These are phyloP conservation scores for Juncus inflexus DNA, from an alignment of 176 grass and related monocot genomes.

Conservation along the genomic window DNA sequence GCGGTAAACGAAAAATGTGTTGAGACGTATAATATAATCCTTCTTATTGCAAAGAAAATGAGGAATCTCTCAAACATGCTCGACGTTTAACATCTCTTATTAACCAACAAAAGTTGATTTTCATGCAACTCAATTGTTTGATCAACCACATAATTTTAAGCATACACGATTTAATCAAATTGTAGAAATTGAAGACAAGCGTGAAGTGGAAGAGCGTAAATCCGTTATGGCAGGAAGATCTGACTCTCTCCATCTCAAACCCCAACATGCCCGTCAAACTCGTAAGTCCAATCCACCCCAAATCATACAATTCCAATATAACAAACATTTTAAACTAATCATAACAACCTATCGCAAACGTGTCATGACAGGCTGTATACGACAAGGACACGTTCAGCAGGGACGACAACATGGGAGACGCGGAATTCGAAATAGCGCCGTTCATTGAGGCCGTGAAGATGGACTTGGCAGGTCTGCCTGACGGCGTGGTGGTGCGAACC, in stretches of 20 bases:
- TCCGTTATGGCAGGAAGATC: conserved; percentile 81
- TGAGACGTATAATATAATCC: no score
- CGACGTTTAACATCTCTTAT: no score
- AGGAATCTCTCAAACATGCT: no score
- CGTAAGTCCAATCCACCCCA: conserved; percentile 18
- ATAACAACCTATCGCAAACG: no score
- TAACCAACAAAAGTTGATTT: no score
- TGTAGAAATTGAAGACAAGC: conserved; percentile 77
- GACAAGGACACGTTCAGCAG: conserved; percentile 75
- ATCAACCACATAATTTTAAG: no score
- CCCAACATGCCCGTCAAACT: conserved; percentile 35
- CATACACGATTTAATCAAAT: no score
- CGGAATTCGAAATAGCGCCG: conserved; percentile 59
- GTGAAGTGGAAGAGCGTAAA: conserved; percentile 58
- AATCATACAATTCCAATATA: background rate
- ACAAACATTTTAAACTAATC: background rate
- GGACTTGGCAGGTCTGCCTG: conserved; percentile 42
- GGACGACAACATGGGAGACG: conserved; percentile 75
- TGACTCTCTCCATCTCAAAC: conserved; percentile 71
- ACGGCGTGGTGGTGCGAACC: conserved; percentile 43
- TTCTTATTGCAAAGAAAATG: no score
- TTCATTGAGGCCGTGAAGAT: conserved; percentile 68
- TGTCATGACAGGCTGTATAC: conserved; percentile 53
- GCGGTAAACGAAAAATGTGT: no score
- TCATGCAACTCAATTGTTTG: no score